Evolutionary conservation across 768 basidiomycete genomes (phyloP).

Genomic region (Pulveroboletus sp.): DNA sequence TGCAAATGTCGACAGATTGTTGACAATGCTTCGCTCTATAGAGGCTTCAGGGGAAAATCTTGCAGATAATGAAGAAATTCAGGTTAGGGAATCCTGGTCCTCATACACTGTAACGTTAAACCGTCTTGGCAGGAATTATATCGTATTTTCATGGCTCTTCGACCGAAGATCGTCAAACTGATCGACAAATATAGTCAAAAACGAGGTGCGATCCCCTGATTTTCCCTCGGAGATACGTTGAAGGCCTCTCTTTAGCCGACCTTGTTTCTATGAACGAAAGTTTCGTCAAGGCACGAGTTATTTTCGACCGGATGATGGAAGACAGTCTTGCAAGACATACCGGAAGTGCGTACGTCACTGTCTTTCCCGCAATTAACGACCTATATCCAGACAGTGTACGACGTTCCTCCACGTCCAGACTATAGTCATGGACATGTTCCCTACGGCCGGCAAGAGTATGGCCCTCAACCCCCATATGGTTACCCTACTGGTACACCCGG

Average conservation of each 20-base stretch:
- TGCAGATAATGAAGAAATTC: conserved; percentile 88
- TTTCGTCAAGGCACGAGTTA: conserved; percentile 81
- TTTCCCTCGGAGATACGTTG: background rate
- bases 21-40: conserved; percentile 67
- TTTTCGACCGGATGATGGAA: conserved; percentile 94
- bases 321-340: conserved; percentile 76
- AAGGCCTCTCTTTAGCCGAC: conserved; percentile 58
- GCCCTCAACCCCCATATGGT: conserved; percentile 42
- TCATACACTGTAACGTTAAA: conserved; percentile 6
- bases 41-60: conserved; percentile 78
- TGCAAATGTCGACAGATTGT: conserved; percentile 74
- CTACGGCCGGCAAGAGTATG: conserved; percentile 32
- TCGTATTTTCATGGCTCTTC: conserved; percentile 79
- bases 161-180: conserved; percentile 93
- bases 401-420: conserved; percentile 32
- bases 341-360: conserved; percentile 41
- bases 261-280: conserved; percentile 93
- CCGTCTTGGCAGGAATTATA: conserved; percentile 68
- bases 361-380: background rate
- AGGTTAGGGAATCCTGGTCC: conserved; percentile 42
- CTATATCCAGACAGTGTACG: conserved; percentile 45
- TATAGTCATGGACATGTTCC: conserved; percentile 24
- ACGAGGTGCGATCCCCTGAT: conserved; percentile 44
- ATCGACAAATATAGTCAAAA: conserved; percentile 98
- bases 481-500: conserved; percentile 35